Conservation (phyloP, 1,284 basidiomycete species). For the Cerioporus squamosus region DNA sequence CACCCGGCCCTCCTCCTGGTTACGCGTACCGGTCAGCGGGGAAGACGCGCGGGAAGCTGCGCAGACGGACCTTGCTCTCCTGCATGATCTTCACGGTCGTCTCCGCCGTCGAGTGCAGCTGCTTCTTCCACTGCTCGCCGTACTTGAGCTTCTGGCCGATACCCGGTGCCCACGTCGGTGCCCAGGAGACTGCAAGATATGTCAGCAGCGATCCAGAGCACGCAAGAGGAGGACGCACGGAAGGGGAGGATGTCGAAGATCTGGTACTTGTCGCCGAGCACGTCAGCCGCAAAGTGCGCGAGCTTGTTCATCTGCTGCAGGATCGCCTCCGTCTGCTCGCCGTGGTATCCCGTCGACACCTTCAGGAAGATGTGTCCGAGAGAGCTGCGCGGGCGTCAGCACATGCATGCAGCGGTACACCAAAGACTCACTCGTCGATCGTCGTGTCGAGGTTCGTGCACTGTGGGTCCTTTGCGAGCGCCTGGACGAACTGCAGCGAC, state of each 20-base stretch:
- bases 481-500: slow-evolving; percentile 14
- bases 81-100: slow-evolving; percentile 20
- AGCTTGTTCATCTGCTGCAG: slow-evolving; percentile 29
- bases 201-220: not conserved
- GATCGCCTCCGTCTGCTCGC: slow-evolving; percentile 22
- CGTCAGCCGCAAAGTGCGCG: slow-evolving; percentile 29
- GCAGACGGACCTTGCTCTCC: slow-evolving; percentile 10
- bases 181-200: slow-evolving; percentile 29
- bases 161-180: slow-evolving; percentile 41
- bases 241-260: slow-evolving; percentile 35
- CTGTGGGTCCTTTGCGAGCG: slow-evolving; percentile 12
- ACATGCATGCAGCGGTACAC: not conserved
- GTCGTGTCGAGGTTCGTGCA: slow-evolving; percentile 9
- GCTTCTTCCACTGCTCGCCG: slow-evolving; percentile 23
- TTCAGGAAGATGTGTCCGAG: slow-evolving; percentile 23
- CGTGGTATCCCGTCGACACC: slow-evolving; percentile 25
- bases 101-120: slow-evolving; percentile 22
- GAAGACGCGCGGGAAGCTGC: too few species aligned
- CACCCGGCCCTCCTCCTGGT: slow-evolving; percentile 1
- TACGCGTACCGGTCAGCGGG: not conserved
- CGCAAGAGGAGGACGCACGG: slow-evolving; percentile 13
- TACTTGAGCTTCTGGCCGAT: slow-evolving; percentile 24
- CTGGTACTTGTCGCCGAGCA: slow-evolving; percentile 33
- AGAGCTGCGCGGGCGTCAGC: slow-evolving; percentile 3
- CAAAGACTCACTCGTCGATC: slow-evolving; percentile 16